Conservation (phyloP, 495 filamentous ascomycete species). For the Penicillium roqueforti region DNA sequence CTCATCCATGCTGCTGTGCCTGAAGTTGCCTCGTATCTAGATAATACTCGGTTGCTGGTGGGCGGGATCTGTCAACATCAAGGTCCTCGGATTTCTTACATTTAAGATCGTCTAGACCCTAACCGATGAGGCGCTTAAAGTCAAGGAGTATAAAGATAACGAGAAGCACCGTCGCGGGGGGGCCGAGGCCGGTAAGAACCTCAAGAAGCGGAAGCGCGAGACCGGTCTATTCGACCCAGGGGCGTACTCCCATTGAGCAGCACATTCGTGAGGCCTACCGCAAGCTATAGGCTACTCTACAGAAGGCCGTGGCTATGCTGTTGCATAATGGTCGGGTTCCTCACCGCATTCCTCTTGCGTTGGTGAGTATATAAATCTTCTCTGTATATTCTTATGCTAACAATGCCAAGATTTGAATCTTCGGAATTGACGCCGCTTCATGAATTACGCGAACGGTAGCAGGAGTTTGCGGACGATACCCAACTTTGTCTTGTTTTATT, state of each 20-base stretch:
- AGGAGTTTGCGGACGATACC: slow-evolving; percentile 22
- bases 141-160: slow-evolving; percentile 89
- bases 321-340: slow-evolving; percentile 42
- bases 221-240: slow-evolving; percentile 91
- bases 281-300: slow-evolving; percentile 74
- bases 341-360: slow-evolving; percentile 32
- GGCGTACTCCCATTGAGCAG: slow-evolving; percentile 77
- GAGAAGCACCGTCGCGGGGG: slow-evolving; percentile 58
- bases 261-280: slow-evolving; percentile 94
- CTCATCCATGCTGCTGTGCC: neutral
- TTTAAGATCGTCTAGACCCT: slow-evolving; percentile 98
- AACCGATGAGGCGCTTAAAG: slow-evolving; percentile 92
- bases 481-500: slow-evolving; percentile 7
- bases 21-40: neutral
- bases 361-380: slow-evolving; percentile 28
- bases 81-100: slow-evolving; percentile 76
- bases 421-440: neutral
- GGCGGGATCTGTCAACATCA: neutral
- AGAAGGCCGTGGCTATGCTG: slow-evolving; percentile 71
- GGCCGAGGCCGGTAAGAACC: slow-evolving; percentile 44
- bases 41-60: neutral
- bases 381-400: slow-evolving; percentile 8
- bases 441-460: slow-evolving; percentile 5
- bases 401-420: slow-evolving; percentile 20
- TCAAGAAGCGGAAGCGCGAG: slow-evolving; percentile 82